A percentile compares a stretch with the other conserved stretches of the same genome.
phyloP scores from a whole-genome alignment of 2,329 filamentous ascomycete genomes.

The Zelopaecilomyces penicillatus region DNA sequence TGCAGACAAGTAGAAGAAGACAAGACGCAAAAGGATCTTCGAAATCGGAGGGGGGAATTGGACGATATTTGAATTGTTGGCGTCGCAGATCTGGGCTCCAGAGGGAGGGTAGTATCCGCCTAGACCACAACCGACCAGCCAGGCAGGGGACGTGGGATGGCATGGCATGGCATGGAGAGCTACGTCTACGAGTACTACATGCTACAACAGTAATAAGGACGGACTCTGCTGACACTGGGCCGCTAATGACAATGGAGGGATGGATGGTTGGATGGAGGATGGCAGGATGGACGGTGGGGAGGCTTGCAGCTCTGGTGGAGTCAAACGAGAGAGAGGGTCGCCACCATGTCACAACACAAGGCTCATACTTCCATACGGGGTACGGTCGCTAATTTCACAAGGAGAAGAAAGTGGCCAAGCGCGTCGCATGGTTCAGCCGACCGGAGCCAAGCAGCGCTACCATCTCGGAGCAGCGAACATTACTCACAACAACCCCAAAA shows the following conservation, averaged over 20 bases:
- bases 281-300: too few relatives aligned
- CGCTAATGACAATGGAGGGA: slow-evolving; percentile 1
- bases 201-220: neutral
- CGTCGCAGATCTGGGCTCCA: slow-evolving; percentile 7
- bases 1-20: slow-evolving; percentile 1
- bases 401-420: too few relatives aligned
- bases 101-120: slow-evolving; percentile 11
- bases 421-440: too few relatives aligned
- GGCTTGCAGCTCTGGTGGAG: too few relatives aligned
- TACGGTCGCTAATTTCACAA: too few relatives aligned
- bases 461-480: too few relatives aligned
- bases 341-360: too few relatives aligned
- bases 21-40: slow-evolving; percentile 3
- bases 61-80: slow-evolving; percentile 10
- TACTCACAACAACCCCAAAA: too few relatives aligned
- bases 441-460: too few relatives aligned
- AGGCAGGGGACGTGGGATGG: slow-evolving; percentile 4
- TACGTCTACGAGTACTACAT: neutral
- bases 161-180: slow-evolving; percentile 1
- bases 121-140: slow-evolving; percentile 7
- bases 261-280: slow-evolving; percentile 7
- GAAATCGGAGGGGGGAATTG: slow-evolving; percentile 5
- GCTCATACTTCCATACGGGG: too few relatives aligned
- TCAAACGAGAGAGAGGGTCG: too few relatives aligned
- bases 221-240: too few relatives aligned